These are phyloP conservation scores for Fomitopsis pulvina DNA, from an alignment of 768 basidiomycete species.

Conservation along the genomic window DNA sequence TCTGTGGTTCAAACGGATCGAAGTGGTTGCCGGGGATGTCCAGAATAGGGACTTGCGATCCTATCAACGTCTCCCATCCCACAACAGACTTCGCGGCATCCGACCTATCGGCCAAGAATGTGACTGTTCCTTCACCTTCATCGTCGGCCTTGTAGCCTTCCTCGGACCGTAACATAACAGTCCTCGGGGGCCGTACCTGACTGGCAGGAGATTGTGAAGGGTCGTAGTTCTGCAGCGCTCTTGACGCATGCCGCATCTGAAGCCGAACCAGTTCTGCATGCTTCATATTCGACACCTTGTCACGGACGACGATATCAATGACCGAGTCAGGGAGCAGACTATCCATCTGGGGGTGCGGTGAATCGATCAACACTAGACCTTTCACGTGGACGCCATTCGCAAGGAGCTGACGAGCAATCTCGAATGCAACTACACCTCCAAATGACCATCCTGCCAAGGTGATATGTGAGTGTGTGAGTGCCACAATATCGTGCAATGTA, in stretches of 20 bases:
- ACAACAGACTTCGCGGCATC: slow-evolving; percentile 24
- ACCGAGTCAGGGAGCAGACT: slow-evolving; percentile 45
- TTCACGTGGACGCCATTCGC: slow-evolving; percentile 35
- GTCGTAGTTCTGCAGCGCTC: slow-evolving; percentile 40
- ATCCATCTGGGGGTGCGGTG: slow-evolving; percentile 50
- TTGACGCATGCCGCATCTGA: slow-evolving; percentile 21
- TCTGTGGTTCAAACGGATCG: slow-evolving; percentile 40
- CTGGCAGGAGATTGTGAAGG: slow-evolving; percentile 22
- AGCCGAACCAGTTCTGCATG: slow-evolving; percentile 11
- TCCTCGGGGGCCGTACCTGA: slow-evolving; percentile 22
- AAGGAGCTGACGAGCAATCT: slow-evolving; percentile 48
- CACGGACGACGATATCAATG: slow-evolving; percentile 33
- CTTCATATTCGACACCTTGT: slow-evolving; percentile 23
- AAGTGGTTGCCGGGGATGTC: slow-evolving; percentile 69
- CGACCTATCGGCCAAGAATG: slow-evolving; percentile 39
- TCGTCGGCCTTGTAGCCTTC: slow-evolving; percentile 35
- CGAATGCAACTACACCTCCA: slow-evolving; percentile 68
- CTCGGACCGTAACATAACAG: slow-evolving; percentile 48
- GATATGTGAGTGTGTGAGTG: slow-evolving; percentile 24
- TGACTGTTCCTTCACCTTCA: slow-evolving; percentile 15
- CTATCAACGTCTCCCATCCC: slow-evolving; percentile 44
- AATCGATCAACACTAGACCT: slow-evolving; percentile 63
- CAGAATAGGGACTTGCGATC: slow-evolving; percentile 32
- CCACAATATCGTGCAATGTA: not conserved
- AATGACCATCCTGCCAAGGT: slow-evolving; percentile 63